phyloP scores from a whole-genome alignment of 2,329 filamentous ascomycete species.

The Sarocladium kiliense region DNA sequence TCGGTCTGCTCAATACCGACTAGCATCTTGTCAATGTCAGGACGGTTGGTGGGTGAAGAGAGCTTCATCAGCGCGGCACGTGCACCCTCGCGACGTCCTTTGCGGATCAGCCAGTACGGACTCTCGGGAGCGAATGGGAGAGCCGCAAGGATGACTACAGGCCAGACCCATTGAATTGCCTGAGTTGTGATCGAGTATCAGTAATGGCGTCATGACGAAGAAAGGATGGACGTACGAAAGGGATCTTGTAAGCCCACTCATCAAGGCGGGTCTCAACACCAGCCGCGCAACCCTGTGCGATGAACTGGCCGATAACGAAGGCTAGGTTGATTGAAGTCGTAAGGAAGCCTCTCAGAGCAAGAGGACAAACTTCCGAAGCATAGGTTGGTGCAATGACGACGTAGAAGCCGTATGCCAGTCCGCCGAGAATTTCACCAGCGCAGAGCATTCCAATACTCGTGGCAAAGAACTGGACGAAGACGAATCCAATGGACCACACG shows the following conservation, averaged over 20 bases:
- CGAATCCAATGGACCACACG: slow-evolving; percentile 41
- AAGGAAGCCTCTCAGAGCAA: slow-evolving; percentile 50
- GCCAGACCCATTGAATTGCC: slow-evolving; percentile 30
- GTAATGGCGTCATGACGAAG: neutral
- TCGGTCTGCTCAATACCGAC: slow-evolving; percentile 7
- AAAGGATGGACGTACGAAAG: slow-evolving; percentile 7
- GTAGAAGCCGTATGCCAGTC: slow-evolving; percentile 57
- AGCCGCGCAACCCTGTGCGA: slow-evolving; percentile 43
- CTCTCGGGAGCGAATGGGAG: slow-evolving; percentile 23
- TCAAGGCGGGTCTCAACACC: slow-evolving; percentile 32
- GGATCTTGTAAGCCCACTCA: slow-evolving; percentile 39
- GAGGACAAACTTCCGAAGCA: slow-evolving; percentile 55
- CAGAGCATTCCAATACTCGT: slow-evolving; percentile 49
- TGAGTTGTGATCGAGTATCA: neutral
- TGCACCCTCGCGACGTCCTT: slow-evolving; percentile 36
- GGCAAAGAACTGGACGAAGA: slow-evolving; percentile 61
- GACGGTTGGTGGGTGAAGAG: neutral
- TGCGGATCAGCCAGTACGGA: slow-evolving; percentile 23
- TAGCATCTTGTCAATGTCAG: slow-evolving; percentile 3
- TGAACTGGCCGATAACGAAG: slow-evolving; percentile 57
- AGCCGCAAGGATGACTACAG: slow-evolving; percentile 18
- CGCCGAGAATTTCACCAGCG: slow-evolving; percentile 57
- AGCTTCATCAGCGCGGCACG: neutral
- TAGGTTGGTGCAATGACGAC: slow-evolving; percentile 55
- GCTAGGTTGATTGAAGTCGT: slow-evolving; percentile 58